Evolutionary conservation across 768 basidiomycete genomes (phyloP).

Genomic region (Steccherinum ochraceum): DNA sequence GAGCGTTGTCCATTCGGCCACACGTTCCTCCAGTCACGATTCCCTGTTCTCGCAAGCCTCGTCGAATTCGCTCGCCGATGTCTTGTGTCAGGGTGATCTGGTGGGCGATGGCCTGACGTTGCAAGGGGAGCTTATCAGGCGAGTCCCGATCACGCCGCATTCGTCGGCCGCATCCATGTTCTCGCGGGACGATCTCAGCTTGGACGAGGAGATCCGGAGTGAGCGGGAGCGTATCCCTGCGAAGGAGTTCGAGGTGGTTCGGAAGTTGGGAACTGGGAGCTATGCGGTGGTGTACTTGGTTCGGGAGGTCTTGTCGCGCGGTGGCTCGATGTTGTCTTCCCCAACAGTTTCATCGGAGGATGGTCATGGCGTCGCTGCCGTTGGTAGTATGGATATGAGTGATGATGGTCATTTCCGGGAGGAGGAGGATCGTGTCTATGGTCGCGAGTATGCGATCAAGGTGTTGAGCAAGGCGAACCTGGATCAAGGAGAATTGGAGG

Average conservation of each 20-base stretch:
- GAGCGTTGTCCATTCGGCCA: background rate
- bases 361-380: slow-evolving; percentile 43
- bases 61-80: slow-evolving; percentile 43
- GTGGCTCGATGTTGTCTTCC: background rate
- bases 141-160: slow-evolving; percentile 42
- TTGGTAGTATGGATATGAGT: slow-evolving; percentile 29
- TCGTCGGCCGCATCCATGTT: slow-evolving; percentile 11
- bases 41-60: slow-evolving; percentile 15
- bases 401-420: slow-evolving; percentile 27
- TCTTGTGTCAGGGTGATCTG: slow-evolving; percentile 66
- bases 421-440: slow-evolving; percentile 40
- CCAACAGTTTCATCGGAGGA: slow-evolving; percentile 26
- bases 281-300: slow-evolving; percentile 96
- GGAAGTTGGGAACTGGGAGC: slow-evolving; percentile 80
- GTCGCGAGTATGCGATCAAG: slow-evolving; percentile 91
- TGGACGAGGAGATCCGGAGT: slow-evolving; percentile 18
- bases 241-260: slow-evolving; percentile 75
- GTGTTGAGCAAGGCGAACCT: slow-evolving; percentile 93
- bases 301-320: slow-evolving; percentile 50
- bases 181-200: background rate
- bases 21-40: background rate
- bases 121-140: slow-evolving; percentile 59
- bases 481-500: slow-evolving; percentile 76
- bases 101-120: slow-evolving; percentile 63
- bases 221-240: slow-evolving; percentile 30